Base-by-base conservation (phyloP, 1,139 yeast genomes). In the Candida neerlandica region DNA sequence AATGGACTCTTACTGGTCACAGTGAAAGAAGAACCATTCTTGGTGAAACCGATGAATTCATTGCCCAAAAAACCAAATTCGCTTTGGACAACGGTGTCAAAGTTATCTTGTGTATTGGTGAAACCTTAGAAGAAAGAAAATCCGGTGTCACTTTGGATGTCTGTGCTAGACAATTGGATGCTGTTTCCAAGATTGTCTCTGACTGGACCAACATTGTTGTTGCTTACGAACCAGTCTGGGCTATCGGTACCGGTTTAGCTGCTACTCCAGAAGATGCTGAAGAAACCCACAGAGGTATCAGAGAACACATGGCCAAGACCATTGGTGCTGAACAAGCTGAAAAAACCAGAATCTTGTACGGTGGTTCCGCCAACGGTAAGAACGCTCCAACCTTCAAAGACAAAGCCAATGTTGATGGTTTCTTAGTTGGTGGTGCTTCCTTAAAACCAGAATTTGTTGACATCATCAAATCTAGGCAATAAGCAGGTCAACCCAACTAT, bases 151-250 rank as follows among this genome's bases (percentile, higher is more conserved):
- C 99, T 64, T 81, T 92, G 65, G 81, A 85, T 27, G 96, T 95
- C 55, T 87, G 89, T 72, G 84, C 89, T 68, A 84, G 89, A 77
- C 98, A 94, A 82, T 81, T 94, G 70, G 82, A 85, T 60, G 97
- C 98, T 57, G 97, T 87, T 55, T 77, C 89, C 65, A 88, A 84
- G 69, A 78, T 86, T 60, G 86, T 92, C 57, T 73, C 81, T 63
- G 98, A 92, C 84, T 94, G 99, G 99, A 67, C 86, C 58, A 81
- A 89, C 73, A 80, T 94, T 62, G 99, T 94, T 59, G 79, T 95
- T 72, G 99, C 99, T 67, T 95, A 95, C 78, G 99, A 94, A 80
- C 99, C 99, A 64, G 97, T 94, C 62, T 94, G 99, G 99, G 99
- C 99, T 62, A 94, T 94, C 66, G 99, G 99, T 73, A 92, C 99